These are phyloP conservation scores for Penstemon davidsonii DNA, from an alignment of 257 asterid genomes.

Conservation along the genomic window DNA sequence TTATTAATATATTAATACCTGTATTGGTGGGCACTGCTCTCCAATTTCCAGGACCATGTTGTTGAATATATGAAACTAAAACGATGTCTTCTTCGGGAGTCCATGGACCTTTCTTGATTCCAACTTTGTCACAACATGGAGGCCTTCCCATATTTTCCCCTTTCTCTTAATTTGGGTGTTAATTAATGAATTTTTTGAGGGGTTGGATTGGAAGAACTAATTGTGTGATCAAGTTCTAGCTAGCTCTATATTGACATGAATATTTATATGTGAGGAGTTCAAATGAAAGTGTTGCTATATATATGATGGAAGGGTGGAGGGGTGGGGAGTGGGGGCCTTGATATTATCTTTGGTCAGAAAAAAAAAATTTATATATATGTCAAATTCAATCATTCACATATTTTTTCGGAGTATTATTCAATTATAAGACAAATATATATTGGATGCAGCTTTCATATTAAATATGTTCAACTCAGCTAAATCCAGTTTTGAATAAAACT, in stretches of 20 bases:
- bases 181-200: not conserved
- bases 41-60: constrained; percentile 97
- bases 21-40: constrained; percentile 83
- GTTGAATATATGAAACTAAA: constrained; percentile 84
- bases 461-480: no score
- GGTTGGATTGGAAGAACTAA: not conserved
- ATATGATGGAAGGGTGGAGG: no score
- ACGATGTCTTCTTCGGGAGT: constrained; percentile 94
- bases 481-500: no score
- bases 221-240: no score
- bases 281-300: constrained; percentile 24
- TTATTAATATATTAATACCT: constrained; percentile 33
- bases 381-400: no score
- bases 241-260: no score
- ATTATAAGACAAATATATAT: no score
- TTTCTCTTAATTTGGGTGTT: not conserved
- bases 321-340: no score
- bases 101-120: constrained; percentile 98
- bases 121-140: constrained; percentile 85
- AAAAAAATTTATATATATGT: no score
- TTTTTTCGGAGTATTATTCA: no score
- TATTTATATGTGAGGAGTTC: constrained; percentile 19
- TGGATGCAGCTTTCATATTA: no score
- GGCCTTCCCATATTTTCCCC: constrained; percentile 72
- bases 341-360: no score